Conservation (phyloP, 1,284 basidiomycete species). For the Apiotrichum mycotoxinovorans region DNA sequence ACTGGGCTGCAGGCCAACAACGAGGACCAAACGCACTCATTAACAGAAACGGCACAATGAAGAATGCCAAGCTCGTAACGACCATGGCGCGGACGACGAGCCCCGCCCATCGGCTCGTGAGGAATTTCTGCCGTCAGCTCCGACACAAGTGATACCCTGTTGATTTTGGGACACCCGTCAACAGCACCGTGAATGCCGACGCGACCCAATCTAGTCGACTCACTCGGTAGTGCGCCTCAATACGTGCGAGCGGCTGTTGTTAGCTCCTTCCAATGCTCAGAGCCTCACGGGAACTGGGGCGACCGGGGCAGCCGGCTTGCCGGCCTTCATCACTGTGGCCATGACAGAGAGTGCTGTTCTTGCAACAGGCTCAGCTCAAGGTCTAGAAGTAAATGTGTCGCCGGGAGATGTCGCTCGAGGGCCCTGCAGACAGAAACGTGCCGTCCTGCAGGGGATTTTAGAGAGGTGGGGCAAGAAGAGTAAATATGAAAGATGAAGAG, state of each 20-base stretch:
- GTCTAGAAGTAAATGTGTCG: too few relatives aligned
- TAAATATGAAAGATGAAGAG: too few relatives aligned
- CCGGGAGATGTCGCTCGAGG: too few relatives aligned
- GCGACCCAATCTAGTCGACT: too few relatives aligned
- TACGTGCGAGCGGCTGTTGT: slow-evolving; percentile 21
- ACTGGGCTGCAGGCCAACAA: too few relatives aligned
- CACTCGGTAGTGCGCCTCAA: slow-evolving; percentile 39
- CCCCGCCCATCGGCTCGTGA: slow-evolving; percentile 30
- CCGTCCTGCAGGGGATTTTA: too few relatives aligned
- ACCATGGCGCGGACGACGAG: slow-evolving; percentile 15
- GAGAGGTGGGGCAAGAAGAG: too few relatives aligned
- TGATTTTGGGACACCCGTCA: too few relatives aligned
- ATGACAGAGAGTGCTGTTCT: not conserved
- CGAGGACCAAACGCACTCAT: slow-evolving; percentile 9
- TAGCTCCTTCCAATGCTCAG: not conserved
- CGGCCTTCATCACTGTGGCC: not conserved
- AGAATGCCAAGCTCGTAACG: slow-evolving; percentile 12
- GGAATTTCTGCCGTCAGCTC: slow-evolving; percentile 24
- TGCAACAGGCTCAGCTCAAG: too few relatives aligned
- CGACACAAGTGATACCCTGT: too few relatives aligned
- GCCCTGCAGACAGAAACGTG: too few relatives aligned
- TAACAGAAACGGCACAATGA: slow-evolving; percentile 19
- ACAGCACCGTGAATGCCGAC: too few relatives aligned
- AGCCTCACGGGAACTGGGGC: not conserved
- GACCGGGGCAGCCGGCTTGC: not conserved